These are phyloP conservation scores for Mycena latifolia DNA, from an alignment of 768 basidiomycete genomes.

Conservation along the genomic window DNA sequence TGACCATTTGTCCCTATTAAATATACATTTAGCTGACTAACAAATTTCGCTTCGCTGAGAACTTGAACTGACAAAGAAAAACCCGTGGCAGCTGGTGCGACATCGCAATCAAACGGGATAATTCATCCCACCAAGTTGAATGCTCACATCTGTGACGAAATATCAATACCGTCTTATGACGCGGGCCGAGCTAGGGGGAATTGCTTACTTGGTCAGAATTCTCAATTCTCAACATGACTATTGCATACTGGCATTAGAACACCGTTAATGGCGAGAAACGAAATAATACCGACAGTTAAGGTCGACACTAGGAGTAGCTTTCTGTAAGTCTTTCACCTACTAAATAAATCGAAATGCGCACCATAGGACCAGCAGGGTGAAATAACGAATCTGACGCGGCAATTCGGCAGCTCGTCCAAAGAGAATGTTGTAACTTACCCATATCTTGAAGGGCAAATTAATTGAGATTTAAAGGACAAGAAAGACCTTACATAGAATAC, in stretches of 20 bases:
- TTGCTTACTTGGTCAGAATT: constrained; percentile 17
- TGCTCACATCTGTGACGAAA: constrained; percentile 4
- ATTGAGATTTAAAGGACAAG: too few species aligned
- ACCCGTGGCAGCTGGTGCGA: constrained; percentile 6
- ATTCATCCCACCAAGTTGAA: not conserved
- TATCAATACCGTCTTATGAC: not conserved
- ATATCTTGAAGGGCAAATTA: constrained; percentile 3
- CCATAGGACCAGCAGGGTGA: constrained; percentile 16
- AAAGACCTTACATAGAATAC: constrained; percentile 8
- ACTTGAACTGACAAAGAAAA: constrained; percentile 1
- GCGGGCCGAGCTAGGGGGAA: not conserved
- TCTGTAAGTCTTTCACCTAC: too few species aligned
- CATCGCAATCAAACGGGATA: not conserved
- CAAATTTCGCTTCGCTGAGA: not conserved
- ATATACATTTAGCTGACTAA: not conserved
- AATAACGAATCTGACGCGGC: constrained; percentile 23
- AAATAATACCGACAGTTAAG: not conserved
- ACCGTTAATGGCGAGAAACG: not conserved
- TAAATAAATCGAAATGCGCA: too few species aligned
- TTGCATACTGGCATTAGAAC: not conserved
- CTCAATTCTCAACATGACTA: constrained; percentile 21
- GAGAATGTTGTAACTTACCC: not conserved
- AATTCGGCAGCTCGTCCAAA: not conserved
- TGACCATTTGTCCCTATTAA: constrained; percentile 2
- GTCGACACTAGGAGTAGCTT: constrained; percentile 8